These are phyloP conservation scores for Mytilinidion resinicola DNA, from an alignment of 495 filamentous ascomycete species.

Conservation along the genomic window DNA sequence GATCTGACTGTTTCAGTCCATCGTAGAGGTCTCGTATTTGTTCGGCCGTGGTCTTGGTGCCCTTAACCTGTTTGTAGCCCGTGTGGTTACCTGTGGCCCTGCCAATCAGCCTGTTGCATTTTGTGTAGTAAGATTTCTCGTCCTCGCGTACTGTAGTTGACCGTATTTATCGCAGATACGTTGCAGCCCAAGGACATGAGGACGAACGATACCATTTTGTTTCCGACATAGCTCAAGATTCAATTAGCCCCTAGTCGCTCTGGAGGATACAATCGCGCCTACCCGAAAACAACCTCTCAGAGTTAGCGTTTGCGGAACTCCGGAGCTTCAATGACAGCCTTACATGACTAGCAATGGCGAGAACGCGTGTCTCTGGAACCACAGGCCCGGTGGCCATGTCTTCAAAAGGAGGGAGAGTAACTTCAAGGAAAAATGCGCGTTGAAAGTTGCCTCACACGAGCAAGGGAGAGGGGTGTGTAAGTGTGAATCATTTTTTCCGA, in stretches of 20 bases:
- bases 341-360: slow-evolving; percentile 98
- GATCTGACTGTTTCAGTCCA: slow-evolving; percentile 72
- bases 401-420: slow-evolving; percentile 22
- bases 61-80: slow-evolving; percentile 80
- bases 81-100: slow-evolving; percentile 72
- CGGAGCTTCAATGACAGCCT: slow-evolving; percentile 31
- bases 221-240: slow-evolving; percentile 77
- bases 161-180: slow-evolving; percentile 86
- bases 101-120: background rate
- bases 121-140: no score
- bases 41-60: slow-evolving; percentile 67
- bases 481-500: no score
- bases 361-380: slow-evolving; percentile 78
- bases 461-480: no score
- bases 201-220: slow-evolving; percentile 87
- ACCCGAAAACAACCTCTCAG: slow-evolving; percentile 39
- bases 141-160: slow-evolving; percentile 69
- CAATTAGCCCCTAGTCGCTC: slow-evolving; percentile 33
- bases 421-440: background rate
- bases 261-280: slow-evolving; percentile 36
- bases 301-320: slow-evolving; percentile 10
- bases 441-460: no score
- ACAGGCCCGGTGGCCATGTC: slow-evolving; percentile 16
- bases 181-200: slow-evolving; percentile 92
- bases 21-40: slow-evolving; percentile 82